Base-by-base conservation (phyloP, 306 rosid species). In the Cucurbita moschata region DNA sequence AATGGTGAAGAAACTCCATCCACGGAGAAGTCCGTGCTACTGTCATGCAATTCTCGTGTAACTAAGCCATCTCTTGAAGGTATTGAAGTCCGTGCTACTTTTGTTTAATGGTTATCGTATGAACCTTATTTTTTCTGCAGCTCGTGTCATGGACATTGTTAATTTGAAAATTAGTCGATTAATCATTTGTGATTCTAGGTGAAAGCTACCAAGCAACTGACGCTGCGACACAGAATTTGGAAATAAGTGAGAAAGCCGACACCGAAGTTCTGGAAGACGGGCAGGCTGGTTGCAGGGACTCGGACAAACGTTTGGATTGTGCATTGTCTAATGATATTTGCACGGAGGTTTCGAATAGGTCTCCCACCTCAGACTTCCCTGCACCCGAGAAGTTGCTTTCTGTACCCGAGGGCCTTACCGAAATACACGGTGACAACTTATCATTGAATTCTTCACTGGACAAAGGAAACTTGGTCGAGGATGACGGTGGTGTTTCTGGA, bases 311-410 rank as follows among this genome's bases (percentile, higher is more conserved):
- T 60, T 42, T 70, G 74, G 84, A 73, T 78, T 82, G 77, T 62
- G 82, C 76, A 44, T 81, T 77, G 59, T 71, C 77, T 57, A 66
- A 80, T 55, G 83, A 82, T 52, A 73, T 65, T 83, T 76, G 59
- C 73, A 66, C 53, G 5, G 86, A 62, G 68, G 68, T 76, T 76
- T 70, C 79, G 53, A 82, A 73, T 55, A 85, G 81, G 71, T 87
- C 85, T 78, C 81, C 84, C 43, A 82, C 83, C 72, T 83, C 84
- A 40, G 86, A 86, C 42, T 77, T 87, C 67, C 90, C 87, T 40
- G 90, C 86, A 77, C 96, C 96, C 77, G 99, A 95, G 86, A 88
- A 82, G 76, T 64, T 91, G 83, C 96, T 89, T 57, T 87, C 89
- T 49, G 62, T 75, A 21, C 79, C 89, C 40, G 83, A 77, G 74